A percentile compares a stretch with the other conserved stretches of the same genome.
Conservation (phyloP, 169 alveolate species). For the Eimeria mitis region DNA sequence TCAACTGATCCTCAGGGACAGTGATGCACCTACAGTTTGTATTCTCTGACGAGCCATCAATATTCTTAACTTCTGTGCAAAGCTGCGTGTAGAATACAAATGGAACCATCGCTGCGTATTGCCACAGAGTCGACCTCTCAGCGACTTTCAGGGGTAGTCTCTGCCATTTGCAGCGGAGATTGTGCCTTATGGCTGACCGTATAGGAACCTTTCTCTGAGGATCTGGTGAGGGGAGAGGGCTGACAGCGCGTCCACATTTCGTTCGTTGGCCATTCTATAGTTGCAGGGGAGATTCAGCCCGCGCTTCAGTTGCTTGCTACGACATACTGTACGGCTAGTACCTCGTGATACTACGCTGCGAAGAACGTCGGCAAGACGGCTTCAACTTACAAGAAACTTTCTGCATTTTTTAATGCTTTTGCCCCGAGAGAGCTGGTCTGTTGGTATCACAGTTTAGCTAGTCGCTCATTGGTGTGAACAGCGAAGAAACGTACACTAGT, state of each 20-base stretch:
- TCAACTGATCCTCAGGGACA: constrained; percentile 23
- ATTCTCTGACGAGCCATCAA: constrained; percentile 33
- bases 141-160: neutral
- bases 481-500: neutral
- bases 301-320: neutral
- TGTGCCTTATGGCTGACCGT: constrained; percentile 36
- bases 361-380: neutral
- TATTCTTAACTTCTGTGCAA: neutral
- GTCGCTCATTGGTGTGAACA: neutral
- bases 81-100: neutral
- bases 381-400: neutral
- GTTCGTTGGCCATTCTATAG: neutral
- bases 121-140: constrained; percentile 48
- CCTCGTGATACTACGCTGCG: neutral
- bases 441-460: neutral
- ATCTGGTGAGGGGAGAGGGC: constrained; percentile 44
- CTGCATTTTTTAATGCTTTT: neutral
- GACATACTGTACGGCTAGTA: neutral
- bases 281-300: neutral
- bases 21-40: constrained; percentile 45
- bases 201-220: constrained; percentile 19
- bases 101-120: neutral
- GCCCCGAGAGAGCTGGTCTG: neutral
- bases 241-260: constrained; percentile 44
- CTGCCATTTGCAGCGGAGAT: constrained; percentile 80